Conservation (phyloP, 2,329 filamentous ascomycete species). For the Fusarium floridanum region DNA sequence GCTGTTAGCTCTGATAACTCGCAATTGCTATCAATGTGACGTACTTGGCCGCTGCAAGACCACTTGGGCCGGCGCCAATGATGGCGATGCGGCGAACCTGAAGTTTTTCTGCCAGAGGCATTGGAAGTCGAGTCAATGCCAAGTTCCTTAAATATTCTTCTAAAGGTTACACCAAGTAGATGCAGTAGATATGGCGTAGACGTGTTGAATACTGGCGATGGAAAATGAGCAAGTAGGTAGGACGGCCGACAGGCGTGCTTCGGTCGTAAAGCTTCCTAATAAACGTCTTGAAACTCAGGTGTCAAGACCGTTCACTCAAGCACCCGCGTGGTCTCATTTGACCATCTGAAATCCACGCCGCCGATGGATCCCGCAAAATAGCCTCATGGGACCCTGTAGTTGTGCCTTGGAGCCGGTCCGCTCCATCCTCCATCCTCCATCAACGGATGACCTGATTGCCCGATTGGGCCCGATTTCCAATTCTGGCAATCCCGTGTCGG, state of each 20-base stretch:
- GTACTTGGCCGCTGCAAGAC: conserved; percentile 69
- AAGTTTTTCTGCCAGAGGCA: conserved; percentile 42
- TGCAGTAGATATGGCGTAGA: neutral
- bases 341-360: conserved; percentile 11
- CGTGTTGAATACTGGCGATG: neutral
- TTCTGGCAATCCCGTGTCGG: conserved; percentile 41
- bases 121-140: neutral
- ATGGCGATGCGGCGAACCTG: conserved; percentile 69
- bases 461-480: conserved; percentile 23
- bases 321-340: conserved; percentile 16
- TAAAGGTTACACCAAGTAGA: neutral
- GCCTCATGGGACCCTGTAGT: conserved; percentile 26
- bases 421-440: conserved; percentile 18
- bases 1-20: neutral
- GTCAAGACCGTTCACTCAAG: conserved; percentile 11
- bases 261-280: conserved; percentile 7
- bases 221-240: neutral
- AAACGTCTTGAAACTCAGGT: neutral
- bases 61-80: conserved; percentile 79
- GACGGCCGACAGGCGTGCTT: neutral
- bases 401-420: conserved; percentile 19
- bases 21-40: neutral
- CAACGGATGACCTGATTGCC: conserved; percentile 34
- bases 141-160: neutral
- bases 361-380: conserved; percentile 44